These are phyloP conservation scores for Pichia sorboxylosa DNA, from an alignment of 1,139 yeast genomes.

Conservation along the genomic window DNA sequence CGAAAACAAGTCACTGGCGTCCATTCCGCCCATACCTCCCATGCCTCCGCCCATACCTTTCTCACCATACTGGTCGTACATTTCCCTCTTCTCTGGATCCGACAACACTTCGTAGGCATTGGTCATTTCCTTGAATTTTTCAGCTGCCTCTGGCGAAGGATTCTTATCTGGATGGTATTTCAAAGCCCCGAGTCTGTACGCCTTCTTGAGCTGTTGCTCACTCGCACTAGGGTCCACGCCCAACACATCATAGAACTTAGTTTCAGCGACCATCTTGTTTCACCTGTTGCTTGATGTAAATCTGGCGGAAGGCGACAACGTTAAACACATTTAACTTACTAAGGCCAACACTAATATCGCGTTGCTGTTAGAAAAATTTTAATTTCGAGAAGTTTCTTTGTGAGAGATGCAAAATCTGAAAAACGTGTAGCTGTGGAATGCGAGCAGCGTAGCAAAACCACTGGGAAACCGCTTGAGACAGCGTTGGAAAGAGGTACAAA, in stretches of 20 bases:
- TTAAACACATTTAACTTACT: no score
- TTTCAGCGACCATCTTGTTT: slow-evolving; percentile 79
- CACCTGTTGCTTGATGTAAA: no score
- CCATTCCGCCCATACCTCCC: slow-evolving; percentile 63
- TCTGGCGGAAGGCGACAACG: no score
- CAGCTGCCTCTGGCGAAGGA: slow-evolving; percentile 83
- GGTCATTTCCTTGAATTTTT: slow-evolving; percentile 79
- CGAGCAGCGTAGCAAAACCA: no score
- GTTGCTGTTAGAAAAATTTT: background rate
- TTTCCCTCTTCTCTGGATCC: slow-evolving; percentile 78
- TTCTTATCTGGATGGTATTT: slow-evolving; percentile 95
- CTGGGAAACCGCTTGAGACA: no score
- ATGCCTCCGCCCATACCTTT: slow-evolving; percentile 72
- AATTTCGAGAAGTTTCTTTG: no score
- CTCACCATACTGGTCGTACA: slow-evolving; percentile 84
- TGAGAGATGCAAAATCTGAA: no score
- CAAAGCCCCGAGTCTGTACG: slow-evolving; percentile 86
- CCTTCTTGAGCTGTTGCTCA: slow-evolving; percentile 82
- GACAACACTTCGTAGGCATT: slow-evolving; percentile 83
- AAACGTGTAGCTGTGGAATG: no score
- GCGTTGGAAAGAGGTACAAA: no score
- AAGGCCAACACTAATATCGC: background rate
- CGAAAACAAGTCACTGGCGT: slow-evolving; percentile 70
- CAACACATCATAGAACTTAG: slow-evolving; percentile 73
- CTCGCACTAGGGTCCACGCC: slow-evolving; percentile 74